Evolutionary conservation across 2,329 filamentous ascomycete species (phyloP).

Genomic region (Neobulgaria alba): DNA sequence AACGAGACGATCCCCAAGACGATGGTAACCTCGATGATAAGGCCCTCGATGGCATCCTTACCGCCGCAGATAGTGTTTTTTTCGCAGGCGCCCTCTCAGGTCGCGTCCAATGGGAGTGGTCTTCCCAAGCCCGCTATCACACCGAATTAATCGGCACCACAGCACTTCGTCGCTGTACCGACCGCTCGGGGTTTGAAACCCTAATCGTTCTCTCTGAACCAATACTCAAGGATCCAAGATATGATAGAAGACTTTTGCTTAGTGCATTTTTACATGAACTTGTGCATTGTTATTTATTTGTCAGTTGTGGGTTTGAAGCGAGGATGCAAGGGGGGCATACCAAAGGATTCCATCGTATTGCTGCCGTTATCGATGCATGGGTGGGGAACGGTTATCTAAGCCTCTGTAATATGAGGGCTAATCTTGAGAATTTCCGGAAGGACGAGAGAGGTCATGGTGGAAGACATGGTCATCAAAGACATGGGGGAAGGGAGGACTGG

Average conservation of each 20-base stretch:
- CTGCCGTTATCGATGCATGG: constrained; percentile 52
- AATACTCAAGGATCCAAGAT: constrained; percentile 42
- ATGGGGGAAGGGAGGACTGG: background rate
- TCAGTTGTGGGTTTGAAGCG: constrained; percentile 50
- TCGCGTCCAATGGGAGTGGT: constrained; percentile 57
- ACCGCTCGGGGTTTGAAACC: constrained; percentile 47
- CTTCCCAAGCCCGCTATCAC: constrained; percentile 41
- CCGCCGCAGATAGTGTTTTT: constrained; percentile 53
- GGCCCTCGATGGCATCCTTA: constrained; percentile 49
- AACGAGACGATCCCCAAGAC: constrained; percentile 40
- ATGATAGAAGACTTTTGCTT: constrained; percentile 52
- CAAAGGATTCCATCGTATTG: constrained; percentile 49
- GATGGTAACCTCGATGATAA: constrained; percentile 44
- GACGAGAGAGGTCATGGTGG: constrained; percentile 4
- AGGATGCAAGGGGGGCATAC: constrained; percentile 51
- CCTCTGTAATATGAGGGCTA: constrained; percentile 52
- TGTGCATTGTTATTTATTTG: constrained; percentile 58
- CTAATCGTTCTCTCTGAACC: constrained; percentile 52
- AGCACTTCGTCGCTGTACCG: constrained; percentile 37
- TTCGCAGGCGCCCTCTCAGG: constrained; percentile 47
- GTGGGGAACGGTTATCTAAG: constrained; percentile 44
- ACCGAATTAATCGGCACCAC: constrained; percentile 54
- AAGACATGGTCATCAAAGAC: background rate
- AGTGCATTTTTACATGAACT: constrained; percentile 59
- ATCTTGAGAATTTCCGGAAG: constrained; percentile 44